Evolutionary conservation across 495 filamentous ascomycete species (phyloP), one percentile per base, ranked within the genome.

Genomic region (Podospora pseudocomata): DNA sequence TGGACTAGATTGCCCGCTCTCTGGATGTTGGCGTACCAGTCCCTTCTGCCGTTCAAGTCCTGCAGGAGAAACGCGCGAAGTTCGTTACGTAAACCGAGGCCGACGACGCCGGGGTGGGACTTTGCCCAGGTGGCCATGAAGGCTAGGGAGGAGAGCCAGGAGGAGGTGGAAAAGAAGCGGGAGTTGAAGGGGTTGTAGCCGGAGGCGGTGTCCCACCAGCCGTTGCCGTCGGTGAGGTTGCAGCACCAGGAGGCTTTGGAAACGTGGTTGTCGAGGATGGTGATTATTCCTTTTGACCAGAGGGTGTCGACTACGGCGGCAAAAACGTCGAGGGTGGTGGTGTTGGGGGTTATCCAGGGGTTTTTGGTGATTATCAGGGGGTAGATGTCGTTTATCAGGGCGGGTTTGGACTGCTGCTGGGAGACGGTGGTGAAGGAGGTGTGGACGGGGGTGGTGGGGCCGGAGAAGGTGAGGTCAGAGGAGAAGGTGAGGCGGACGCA

Each of bases 401-500:
- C 62, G 11, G 61, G 61, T 53, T 68, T 30, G 73, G 64, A 30
- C 79, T 79, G 49, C 75, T 71, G 3, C 78, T 78, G 18, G 76
- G 81, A 83, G 18, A 79, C 80, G 1, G 70, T 65, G 18, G 56
- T 27, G 72, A 86, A 86, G 13, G 81, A 75, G 68, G 77, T 76
- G 5, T 72, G 66, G 23, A 86, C 78, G 5, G 62, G 57, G 11
- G 73, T 64, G 27, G 62, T n/a, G 1, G 79, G 80, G 72, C 77
- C 30, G 16, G 59, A 70, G 15, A 86, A 77, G 0, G 84, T 82
- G 69, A 81, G 81, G 72, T 86, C 84, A 75, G 80, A 84, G 59
- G 75, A 78, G 77, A 82, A 86, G 28, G 83, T 85, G 19, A 86
- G 78, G 20, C 84, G 83, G 60, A 86, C 82, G 76, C 84, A 86